These are phyloP conservation scores for Cryptosporidium ryanae DNA, from an alignment of 169 alveolate species.

Conservation along the genomic window DNA sequence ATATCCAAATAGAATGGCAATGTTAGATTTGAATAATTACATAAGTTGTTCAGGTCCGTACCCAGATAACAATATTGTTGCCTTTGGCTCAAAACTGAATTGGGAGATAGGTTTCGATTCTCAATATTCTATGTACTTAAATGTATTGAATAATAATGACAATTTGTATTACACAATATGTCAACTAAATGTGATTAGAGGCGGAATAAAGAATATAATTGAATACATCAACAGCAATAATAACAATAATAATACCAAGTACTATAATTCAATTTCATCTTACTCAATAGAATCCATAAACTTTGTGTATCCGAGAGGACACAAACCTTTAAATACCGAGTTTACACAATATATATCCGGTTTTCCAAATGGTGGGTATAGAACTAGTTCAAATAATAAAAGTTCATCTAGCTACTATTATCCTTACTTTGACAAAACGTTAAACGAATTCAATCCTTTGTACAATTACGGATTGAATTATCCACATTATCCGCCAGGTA, in stretches of 20 bases:
- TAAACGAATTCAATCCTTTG: slow-evolving; percentile 30
- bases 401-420: slow-evolving; percentile 10
- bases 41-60: slow-evolving; percentile 60
- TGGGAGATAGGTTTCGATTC: slow-evolving; percentile 56
- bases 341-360: slow-evolving; percentile 38
- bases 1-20: slow-evolving; percentile 55
- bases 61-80: slow-evolving; percentile 6
- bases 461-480: slow-evolving; percentile 31
- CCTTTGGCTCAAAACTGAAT: slow-evolving; percentile 6
- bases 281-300: neutral
- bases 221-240: neutral
- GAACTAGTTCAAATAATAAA: neutral
- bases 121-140: slow-evolving; percentile 8
- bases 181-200: slow-evolving; percentile 37
- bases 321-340: slow-evolving; percentile 13
- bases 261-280: slow-evolving; percentile 4
- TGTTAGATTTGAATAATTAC: slow-evolving; percentile 38
- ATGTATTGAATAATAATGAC: slow-evolving; percentile 9
- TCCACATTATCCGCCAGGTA: slow-evolving; percentile 65
- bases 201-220: slow-evolving; percentile 10
- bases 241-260: neutral
- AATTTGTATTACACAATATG: slow-evolving; percentile 25
- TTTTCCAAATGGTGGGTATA: slow-evolving; percentile 44
- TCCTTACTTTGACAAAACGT: neutral
- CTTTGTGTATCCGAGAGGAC: slow-evolving; percentile 46